phyloP scores from a whole-genome alignment of 2,329 filamentous ascomycete genomes.

The Colletotrichum sp. region DNA sequence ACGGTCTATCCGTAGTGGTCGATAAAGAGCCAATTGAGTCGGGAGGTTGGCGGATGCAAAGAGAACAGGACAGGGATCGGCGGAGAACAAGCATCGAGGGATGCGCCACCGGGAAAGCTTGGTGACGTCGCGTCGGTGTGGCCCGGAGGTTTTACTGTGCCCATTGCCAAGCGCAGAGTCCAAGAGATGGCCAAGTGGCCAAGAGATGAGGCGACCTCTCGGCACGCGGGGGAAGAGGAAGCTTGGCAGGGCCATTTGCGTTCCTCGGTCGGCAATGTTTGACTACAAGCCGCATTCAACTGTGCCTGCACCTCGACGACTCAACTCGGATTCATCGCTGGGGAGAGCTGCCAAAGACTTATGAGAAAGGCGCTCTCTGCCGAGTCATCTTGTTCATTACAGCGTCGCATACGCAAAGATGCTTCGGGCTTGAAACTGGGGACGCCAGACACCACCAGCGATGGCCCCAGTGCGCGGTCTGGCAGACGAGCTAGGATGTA shows the following conservation, averaged over 20 bases:
- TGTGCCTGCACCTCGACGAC: neutral
- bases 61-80: neutral
- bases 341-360: neutral
- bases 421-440: neutral
- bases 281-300: neutral
- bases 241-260: neutral
- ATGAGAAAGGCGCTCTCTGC: neutral
- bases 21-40: neutral
- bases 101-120: constrained; percentile 17
- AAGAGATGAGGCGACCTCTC: constrained; percentile 18
- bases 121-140: constrained; percentile 8
- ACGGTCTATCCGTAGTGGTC: neutral
- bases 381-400: neutral
- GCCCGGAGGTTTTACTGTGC: neutral
- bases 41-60: neutral
- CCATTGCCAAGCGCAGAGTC: neutral
- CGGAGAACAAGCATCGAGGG: constrained; percentile 6
- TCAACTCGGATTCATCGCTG: neutral
- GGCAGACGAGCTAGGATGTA: neutral
- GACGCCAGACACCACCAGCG: neutral
- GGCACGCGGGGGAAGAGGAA: neutral
- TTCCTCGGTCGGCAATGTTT: neutral
- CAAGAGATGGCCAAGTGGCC: constrained; percentile 9
- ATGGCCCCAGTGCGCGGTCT: neutral
- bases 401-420: neutral